Conservation (phyloP, 176 grass and related monocot species). For the Cenchrus fungigraminus region DNA sequence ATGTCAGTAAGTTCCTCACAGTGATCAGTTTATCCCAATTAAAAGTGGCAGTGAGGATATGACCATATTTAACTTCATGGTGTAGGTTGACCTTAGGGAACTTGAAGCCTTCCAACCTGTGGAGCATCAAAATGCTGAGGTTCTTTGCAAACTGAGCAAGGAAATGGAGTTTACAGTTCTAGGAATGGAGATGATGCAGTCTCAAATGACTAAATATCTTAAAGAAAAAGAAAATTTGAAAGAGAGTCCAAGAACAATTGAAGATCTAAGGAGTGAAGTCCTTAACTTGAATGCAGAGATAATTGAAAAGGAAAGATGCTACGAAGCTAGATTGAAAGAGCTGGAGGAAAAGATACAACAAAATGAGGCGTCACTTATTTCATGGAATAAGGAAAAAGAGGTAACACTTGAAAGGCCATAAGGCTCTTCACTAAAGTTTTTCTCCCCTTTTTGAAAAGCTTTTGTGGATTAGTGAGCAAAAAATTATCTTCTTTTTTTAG, state of each 20-base stretch:
- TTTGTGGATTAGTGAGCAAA: not conserved
- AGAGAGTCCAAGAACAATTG: slow-evolving; percentile 44
- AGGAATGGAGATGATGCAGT: slow-evolving; percentile 54
- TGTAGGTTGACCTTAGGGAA: slow-evolving; percentile 43
- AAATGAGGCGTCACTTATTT: slow-evolving; percentile 52
- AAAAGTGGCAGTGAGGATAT: not conserved
- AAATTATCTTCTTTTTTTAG: not conserved
- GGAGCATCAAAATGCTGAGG: slow-evolving; percentile 26
- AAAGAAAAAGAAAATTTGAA: slow-evolving; percentile 56
- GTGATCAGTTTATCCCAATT: slow-evolving; percentile 31
- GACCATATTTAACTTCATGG: slow-evolving; percentile 38
- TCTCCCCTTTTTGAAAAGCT: not conserved
- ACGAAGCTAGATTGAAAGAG: slow-evolving; percentile 54
- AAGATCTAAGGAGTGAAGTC: slow-evolving; percentile 54
- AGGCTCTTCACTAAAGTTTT: not conserved
- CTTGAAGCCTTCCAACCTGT: slow-evolving; percentile 20
- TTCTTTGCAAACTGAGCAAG: slow-evolving; percentile 50
- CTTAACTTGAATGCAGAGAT: slow-evolving; percentile 63
- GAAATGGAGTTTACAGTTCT: slow-evolving; percentile 60
- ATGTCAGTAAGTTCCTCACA: slow-evolving; percentile 66
- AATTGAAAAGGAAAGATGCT: slow-evolving; percentile 55
- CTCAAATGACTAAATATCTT: slow-evolving; percentile 47
- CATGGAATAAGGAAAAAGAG: slow-evolving; percentile 68
- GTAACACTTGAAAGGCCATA: slow-evolving; percentile 47
- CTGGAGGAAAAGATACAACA: slow-evolving; percentile 58